Evolutionary conservation across 805 yeast genomes (phyloP).

Genomic region (Kregervanrija pseudodelftensis): DNA sequence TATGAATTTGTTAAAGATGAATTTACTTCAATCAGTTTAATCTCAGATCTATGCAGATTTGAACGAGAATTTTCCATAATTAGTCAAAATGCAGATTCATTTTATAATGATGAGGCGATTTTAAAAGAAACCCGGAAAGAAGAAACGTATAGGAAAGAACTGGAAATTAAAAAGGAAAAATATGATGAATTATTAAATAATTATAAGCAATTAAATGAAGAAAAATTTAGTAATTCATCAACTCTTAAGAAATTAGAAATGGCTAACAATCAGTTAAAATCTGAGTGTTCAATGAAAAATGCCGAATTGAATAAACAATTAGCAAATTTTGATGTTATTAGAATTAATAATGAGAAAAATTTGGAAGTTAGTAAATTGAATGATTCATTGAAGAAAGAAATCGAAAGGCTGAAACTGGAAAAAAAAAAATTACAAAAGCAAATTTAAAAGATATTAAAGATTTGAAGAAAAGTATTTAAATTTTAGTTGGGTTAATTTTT

Average conservation of each 20-base stretch:
- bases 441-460: too few species aligned
- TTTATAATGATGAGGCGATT: conserved; percentile 2
- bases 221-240: conserved; percentile 22
- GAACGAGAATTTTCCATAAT: conserved; percentile 7
- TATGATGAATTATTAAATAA: conserved; percentile 26
- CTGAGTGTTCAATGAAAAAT: conserved; percentile 9
- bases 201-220: conserved; percentile 29
- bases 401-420: conserved; percentile 17
- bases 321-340: conserved; percentile 28
- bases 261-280: conserved; percentile 15
- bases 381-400: conserved; percentile 20
- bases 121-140: conserved; percentile 9
- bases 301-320: conserved; percentile 16
- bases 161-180: conserved; percentile 10
- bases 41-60: conserved; percentile 6
- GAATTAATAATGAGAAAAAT: conserved; percentile 26
- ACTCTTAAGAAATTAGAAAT: conserved; percentile 14
- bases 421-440: conserved; percentile 5
- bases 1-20: too few species aligned
- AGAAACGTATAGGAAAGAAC: conserved; percentile 10
- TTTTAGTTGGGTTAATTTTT: neutral
- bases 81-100: neutral
- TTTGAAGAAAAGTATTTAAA: too few species aligned
- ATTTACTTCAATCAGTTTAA: neutral
- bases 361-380: conserved; percentile 22